phyloP scores from a whole-genome alignment of 192 early-diverging fungal species.

The Funneliformis mosseae region DNA sequence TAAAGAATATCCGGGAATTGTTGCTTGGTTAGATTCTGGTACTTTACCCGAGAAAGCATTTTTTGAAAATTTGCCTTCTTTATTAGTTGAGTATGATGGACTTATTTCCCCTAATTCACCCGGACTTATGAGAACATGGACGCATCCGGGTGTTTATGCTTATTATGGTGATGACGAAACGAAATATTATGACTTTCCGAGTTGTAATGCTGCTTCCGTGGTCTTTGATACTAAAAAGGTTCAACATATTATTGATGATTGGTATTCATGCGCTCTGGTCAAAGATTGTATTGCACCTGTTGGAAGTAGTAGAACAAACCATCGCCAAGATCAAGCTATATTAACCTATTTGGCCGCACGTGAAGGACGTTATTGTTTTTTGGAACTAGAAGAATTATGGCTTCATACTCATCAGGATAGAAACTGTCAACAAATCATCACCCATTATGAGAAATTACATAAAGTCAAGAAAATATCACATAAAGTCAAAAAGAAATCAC shows the following conservation, averaged over 20 bases:
- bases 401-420: conserved; percentile 37
- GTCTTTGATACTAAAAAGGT: conserved; percentile 47
- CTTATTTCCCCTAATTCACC: conserved; percentile 51
- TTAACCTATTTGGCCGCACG: conserved; percentile 51
- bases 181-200: conserved; percentile 37
- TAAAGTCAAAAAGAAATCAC: too few relatives aligned
- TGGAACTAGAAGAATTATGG: conserved; percentile 27
- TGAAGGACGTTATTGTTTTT: conserved; percentile 39
- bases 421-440: conserved; percentile 37
- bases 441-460: not conserved
- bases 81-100: conserved; percentile 41
- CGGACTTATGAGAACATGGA: conserved; percentile 42
- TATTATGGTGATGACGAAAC: conserved; percentile 41
- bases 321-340: conserved; percentile 52
- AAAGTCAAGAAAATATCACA: not conserved
- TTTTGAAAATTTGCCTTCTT: conserved; percentile 38
- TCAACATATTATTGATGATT: conserved; percentile 46
- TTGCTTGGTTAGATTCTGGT: conserved; percentile 57
- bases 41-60: conserved; percentile 33
- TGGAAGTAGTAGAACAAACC: conserved; percentile 49
- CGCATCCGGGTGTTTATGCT: conserved; percentile 47
- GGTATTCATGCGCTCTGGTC: conserved; percentile 45
- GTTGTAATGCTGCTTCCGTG: conserved; percentile 52
- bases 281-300: conserved; percentile 56
- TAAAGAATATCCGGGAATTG: conserved; percentile 35